phyloP scores from a whole-genome alignment of 73 alveolate genomes.

The Durusdinium trenchii region DNA sequence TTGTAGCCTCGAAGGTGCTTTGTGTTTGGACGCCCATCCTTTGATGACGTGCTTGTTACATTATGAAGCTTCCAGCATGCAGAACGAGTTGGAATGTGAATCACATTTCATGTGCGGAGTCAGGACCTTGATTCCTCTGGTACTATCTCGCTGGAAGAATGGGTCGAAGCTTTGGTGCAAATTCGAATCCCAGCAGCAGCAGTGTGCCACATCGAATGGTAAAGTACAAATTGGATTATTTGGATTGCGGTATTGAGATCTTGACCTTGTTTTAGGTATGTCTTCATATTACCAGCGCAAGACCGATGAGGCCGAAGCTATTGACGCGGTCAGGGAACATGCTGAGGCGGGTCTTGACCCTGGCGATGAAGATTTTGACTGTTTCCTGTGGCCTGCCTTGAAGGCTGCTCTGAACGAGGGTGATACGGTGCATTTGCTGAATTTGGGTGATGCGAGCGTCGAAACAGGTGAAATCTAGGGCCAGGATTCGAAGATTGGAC shows the following conservation, averaged over 20 bases:
- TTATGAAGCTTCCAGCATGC: too few species aligned
- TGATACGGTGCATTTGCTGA: slow-evolving; percentile 41
- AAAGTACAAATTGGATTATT: not conserved
- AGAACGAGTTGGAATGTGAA: too few species aligned
- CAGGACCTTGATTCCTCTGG: slow-evolving; percentile 84
- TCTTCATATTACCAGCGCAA: slow-evolving; percentile 52
- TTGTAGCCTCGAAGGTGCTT: too few species aligned
- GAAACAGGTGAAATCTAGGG: too few species aligned
- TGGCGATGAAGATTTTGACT: not conserved
- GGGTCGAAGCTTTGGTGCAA: slow-evolving; percentile 77
- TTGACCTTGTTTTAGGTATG: slow-evolving; percentile 6
- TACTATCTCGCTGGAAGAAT: slow-evolving; percentile 65
- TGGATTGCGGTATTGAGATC: not conserved
- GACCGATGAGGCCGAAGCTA: slow-evolving; percentile 57
- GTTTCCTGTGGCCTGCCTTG: not conserved
- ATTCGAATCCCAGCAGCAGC: slow-evolving; percentile 22
- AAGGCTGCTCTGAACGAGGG: slow-evolving; percentile 74
- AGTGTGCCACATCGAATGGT: not conserved
- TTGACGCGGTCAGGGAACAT: slow-evolving; percentile 65
- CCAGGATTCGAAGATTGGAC: too few species aligned
- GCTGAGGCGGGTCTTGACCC: slow-evolving; percentile 12
- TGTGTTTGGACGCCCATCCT: too few species aligned
- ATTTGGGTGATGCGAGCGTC: too few species aligned
- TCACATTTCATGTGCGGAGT: not conserved
- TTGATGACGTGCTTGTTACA: too few species aligned